These are phyloP conservation scores for Arthroderma uncinatum DNA, from an alignment of 2,329 filamentous ascomycete species.

Conservation along the genomic window DNA sequence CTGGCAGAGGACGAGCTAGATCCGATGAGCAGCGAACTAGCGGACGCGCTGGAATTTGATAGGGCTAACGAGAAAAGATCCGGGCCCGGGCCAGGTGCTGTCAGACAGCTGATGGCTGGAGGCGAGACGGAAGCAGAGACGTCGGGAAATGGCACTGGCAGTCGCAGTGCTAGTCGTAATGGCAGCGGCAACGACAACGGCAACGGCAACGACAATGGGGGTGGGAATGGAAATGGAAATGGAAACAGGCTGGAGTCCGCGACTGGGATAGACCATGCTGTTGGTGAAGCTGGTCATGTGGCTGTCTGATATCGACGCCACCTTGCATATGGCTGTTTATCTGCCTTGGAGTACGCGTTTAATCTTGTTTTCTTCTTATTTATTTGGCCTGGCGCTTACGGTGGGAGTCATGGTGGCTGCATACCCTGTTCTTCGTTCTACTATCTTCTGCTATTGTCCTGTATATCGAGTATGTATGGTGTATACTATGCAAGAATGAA, in stretches of 20 bases:
- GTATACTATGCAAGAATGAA: too few species aligned
- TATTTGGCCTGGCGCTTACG: neutral
- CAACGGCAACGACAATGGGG: neutral
- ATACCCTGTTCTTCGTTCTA: neutral
- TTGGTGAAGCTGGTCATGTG: neutral
- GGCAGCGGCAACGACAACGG: neutral
- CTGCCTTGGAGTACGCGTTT: neutral
- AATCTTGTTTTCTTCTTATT: neutral
- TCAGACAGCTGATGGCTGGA: neutral
- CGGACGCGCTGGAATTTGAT: conserved; percentile 36
- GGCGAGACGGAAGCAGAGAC: neutral
- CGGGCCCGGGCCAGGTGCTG: neutral
- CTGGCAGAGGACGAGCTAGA: conserved; percentile 39
- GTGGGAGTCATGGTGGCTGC: neutral
- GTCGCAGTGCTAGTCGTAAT: neutral
- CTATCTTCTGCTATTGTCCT: neutral
- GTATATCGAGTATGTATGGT: too few species aligned
- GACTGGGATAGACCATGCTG: neutral
- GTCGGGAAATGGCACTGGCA: neutral
- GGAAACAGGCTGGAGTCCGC: neutral
- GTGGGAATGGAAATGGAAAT: neutral
- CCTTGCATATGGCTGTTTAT: conserved; percentile 2
- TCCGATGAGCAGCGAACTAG: conserved; percentile 37
- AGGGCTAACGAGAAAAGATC: conserved; percentile 26
- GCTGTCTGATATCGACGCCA: neutral